A percentile compares a stretch with the other conserved stretches of the same genome.
Conservation (phyloP, 139 green algal species). For the Haematococcus lacustris region DNA sequence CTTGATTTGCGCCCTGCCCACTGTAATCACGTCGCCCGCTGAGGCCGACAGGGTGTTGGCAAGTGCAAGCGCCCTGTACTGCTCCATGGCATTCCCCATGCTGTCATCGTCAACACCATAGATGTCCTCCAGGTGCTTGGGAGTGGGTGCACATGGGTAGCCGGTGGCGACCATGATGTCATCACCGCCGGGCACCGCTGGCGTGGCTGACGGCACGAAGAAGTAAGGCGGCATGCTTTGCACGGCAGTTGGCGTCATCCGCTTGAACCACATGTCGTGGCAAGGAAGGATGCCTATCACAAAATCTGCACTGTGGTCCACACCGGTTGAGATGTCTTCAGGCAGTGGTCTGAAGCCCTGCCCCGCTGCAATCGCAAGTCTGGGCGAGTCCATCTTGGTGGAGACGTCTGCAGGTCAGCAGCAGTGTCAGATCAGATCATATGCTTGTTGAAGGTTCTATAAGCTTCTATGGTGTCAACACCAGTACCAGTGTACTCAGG, state of each 20-base stretch:
- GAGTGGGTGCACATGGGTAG: constrained; percentile 1
- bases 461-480: constrained; percentile 3
- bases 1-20: constrained; percentile 6
- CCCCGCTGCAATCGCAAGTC: neutral
- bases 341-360: constrained; percentile 4
- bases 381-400: constrained; percentile 11
- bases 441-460: neutral
- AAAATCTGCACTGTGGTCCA: constrained; percentile 7
- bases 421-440: neutral
- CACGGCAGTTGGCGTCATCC: neutral
- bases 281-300: constrained; percentile 6
- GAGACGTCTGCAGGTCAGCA: neutral
- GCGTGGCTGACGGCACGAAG: constrained; percentile 6
- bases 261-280: constrained; percentile 10
- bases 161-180: constrained; percentile 3
- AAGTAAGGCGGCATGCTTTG: neutral
- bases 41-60: constrained; percentile 8
- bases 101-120: constrained; percentile 2
- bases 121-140: neutral
- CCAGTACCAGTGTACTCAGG: no score
- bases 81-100: constrained; percentile 1
- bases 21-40: constrained; percentile 4
- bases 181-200: neutral
- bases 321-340: neutral
- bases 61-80: constrained; percentile 5